phyloP scores from a whole-genome alignment of 176 grass and related monocot genomes.

The Phoenix roebelenii region DNA sequence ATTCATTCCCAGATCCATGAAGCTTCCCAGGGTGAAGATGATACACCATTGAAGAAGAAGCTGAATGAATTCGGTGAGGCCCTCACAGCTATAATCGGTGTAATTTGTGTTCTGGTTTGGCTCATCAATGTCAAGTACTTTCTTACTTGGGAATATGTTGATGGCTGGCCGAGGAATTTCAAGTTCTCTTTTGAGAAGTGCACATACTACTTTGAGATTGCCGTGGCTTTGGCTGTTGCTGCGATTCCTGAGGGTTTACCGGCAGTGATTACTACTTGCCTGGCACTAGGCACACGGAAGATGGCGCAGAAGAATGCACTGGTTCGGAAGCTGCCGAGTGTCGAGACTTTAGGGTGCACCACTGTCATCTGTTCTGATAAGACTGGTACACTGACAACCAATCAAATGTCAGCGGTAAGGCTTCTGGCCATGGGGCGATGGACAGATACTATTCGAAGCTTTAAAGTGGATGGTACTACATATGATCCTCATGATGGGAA shows the following conservation, averaged over 20 bases:
- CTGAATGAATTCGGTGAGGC: slow-evolving; percentile 83
- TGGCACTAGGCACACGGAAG: slow-evolving; percentile 83
- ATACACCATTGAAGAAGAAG: slow-evolving; percentile 93
- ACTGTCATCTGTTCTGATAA: slow-evolving; percentile 96
- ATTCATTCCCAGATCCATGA: slow-evolving; percentile 93
- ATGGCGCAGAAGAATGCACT: slow-evolving; percentile 95
- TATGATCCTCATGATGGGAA: slow-evolving; percentile 71
- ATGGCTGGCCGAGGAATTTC: slow-evolving; percentile 56
- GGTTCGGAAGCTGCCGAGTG: slow-evolving; percentile 83
- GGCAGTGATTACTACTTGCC: slow-evolving; percentile 88
- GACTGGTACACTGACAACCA: slow-evolving; percentile 82
- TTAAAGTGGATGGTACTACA: slow-evolving; percentile 79
- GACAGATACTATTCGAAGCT: slow-evolving; percentile 34
- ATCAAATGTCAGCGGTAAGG: slow-evolving; percentile 77
- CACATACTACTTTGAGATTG: slow-evolving; percentile 98
- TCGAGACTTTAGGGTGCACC: slow-evolving; percentile 92
- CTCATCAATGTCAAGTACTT: slow-evolving; percentile 97
- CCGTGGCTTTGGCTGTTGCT: slow-evolving; percentile 77
- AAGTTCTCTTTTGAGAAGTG: slow-evolving; percentile 88
- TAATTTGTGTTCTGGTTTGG: slow-evolving; percentile 77
- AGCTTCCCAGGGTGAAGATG: slow-evolving; percentile 72
- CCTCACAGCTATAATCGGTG: slow-evolving; percentile 78
- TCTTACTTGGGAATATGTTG: slow-evolving; percentile 44
- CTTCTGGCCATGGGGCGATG: slow-evolving; percentile 47
- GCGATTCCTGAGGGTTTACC: slow-evolving; percentile 84